Conservation (phyloP, 345 rosid species). For the Erucastrum elatum region DNA sequence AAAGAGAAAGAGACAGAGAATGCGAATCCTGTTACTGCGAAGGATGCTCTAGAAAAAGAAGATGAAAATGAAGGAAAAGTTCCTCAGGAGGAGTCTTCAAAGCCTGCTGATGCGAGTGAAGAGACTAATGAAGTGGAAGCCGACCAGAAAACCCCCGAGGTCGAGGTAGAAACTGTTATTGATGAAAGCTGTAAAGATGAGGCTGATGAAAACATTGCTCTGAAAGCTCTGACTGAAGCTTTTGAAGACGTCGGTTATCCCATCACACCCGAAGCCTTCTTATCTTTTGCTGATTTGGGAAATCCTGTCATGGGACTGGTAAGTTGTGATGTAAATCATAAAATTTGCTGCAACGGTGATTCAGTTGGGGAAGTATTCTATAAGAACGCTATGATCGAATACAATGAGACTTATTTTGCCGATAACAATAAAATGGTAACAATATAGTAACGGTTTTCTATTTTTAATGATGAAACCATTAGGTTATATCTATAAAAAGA, state of each 20-base stretch:
- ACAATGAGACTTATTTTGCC: too few relatives aligned
- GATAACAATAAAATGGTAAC: constrained; percentile 1
- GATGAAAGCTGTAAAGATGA: constrained; percentile 47
- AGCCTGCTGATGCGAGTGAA: constrained; percentile 47
- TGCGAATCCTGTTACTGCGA: constrained; percentile 44
- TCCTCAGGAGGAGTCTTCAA: constrained; percentile 45
- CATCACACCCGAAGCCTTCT: constrained; percentile 56
- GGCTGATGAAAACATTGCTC: constrained; percentile 53
- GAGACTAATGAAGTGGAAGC: constrained; percentile 39
- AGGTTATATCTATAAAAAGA: constrained; percentile 21
- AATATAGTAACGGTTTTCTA: not conserved
- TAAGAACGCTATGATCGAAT: too few relatives aligned
- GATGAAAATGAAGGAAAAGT: constrained; percentile 49
- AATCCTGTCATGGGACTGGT: constrained; percentile 99
- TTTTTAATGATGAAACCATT: constrained; percentile 1
- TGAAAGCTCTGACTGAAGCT: constrained; percentile 82
- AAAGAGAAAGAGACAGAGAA: constrained; percentile 44
- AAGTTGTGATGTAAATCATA: constrained; percentile 38
- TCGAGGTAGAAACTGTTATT: constrained; percentile 36
- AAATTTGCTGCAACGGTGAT: not conserved
- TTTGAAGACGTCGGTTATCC: constrained; percentile 80
- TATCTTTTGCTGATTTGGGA: constrained; percentile 91
- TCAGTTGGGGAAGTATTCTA: too few relatives aligned
- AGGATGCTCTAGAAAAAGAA: constrained; percentile 61
- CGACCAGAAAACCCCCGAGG: constrained; percentile 43